Evolutionary conservation across 805 yeast species (phyloP), one percentile per base, ranked within the genome.

Genomic region (Brettanomyces nanus): DNA sequence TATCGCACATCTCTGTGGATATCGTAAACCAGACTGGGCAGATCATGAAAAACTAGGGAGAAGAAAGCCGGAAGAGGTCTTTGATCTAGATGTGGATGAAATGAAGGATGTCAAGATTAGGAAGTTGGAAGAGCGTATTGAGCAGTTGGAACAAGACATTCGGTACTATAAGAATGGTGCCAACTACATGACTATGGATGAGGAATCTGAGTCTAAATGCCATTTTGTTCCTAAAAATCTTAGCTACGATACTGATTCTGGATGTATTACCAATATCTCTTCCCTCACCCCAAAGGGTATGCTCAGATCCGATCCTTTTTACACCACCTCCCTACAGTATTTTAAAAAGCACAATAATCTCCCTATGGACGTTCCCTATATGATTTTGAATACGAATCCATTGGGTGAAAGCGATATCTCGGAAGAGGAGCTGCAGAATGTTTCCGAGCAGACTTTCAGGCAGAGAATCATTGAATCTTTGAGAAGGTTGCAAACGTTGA

Each of bases 11-110:
- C 34, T 50, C 19, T 58, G 61, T 31, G 37, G 40, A 21, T 58
- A 54, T 33, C 33, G 38, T 13, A 56, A 50, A 29, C 56, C 57
- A 6, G 37, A 30, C 7, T 53, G 58, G 59, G 44, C 44, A 2
- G 19, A 35, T 5, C 33, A 18, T 15, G n/a, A 33, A 2, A 31
- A 31, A 18, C 5, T 32, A 14, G n/a, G n/a, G 18, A 28, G 14
- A n/a, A n/a, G n/a, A 28, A 9, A n/a, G 7, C 9, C n/a, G 7
- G n/a, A 15, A n/a, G 14, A 14, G 9, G n/a, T n/a, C n/a, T n/a
- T n/a, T n/a, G n/a, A n/a, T n/a, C n/a, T n/a, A n/a, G 31, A 15
- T 14, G n/a, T 9, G 14, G 9, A 9, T 9, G 9, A 9, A 9
- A 7, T n/a, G 14, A 28, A n/a, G 14, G 14, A n/a, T n/a, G 9